Percentiles rank a stretch among this genome's conserved stretches.
Conservation (phyloP, 257 asterid genomes). For the Ophiorrhiza pumila region DNA sequence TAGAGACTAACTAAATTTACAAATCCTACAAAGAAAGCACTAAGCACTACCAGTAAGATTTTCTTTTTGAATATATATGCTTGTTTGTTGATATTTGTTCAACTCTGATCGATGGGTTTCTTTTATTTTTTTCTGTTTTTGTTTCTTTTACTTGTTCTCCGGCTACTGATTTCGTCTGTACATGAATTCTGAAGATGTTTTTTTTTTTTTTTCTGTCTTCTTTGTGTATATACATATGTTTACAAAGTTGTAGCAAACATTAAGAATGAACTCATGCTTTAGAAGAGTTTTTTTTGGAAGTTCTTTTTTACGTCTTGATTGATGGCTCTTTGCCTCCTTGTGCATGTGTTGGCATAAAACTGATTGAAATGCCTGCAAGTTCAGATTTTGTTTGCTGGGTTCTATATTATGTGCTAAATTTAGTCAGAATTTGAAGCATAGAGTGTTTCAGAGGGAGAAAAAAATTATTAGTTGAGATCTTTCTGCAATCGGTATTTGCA, state of each 20-base stretch:
- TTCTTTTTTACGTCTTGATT: neutral
- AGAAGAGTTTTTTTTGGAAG: neutral
- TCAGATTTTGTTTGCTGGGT: constrained; percentile 3
- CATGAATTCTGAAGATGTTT: neutral
- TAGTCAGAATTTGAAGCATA: neutral
- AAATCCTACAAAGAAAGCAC: neutral
- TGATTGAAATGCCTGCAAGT: constrained; percentile 8
- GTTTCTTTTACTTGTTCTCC: neutral
- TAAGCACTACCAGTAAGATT: neutral
- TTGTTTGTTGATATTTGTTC: neutral
- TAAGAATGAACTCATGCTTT: neutral
- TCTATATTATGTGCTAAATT: neutral
- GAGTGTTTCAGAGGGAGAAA: neutral
- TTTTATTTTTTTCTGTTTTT: neutral
- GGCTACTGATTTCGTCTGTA: too few relatives aligned
- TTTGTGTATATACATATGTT: neutral
- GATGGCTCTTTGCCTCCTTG: too few relatives aligned
- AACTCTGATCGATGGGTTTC: neutral
- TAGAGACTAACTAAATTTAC: neutral
- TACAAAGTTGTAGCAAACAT: neutral
- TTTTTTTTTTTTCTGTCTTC: neutral
- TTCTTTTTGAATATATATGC: neutral
- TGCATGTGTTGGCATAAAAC: neutral
- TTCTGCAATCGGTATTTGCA: neutral
- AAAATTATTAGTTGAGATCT: neutral